Conservation (phyloP, 164 flowering plant genomes). For the Liquidambar formosana region DNA sequence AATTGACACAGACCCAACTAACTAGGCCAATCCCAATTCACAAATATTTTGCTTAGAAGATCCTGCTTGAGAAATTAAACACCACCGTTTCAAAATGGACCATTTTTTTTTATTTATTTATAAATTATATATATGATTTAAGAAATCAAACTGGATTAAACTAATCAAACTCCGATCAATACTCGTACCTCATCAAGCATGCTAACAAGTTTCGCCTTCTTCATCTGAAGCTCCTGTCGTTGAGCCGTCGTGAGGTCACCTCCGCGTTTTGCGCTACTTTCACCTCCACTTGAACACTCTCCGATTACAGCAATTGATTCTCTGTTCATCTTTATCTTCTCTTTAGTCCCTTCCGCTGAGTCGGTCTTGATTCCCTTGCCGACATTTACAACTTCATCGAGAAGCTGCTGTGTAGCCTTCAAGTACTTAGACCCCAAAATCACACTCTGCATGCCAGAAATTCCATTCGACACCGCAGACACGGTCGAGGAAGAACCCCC, state of each 20-base stretch:
- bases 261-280: constrained; percentile 25
- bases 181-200: constrained; percentile 84
- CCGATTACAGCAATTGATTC: constrained; percentile 26
- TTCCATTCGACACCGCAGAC: constrained; percentile 47
- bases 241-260: constrained; percentile 66
- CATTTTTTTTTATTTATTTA: too few relatives aligned
- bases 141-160: too few relatives aligned
- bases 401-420: constrained; percentile 74
- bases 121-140: too few relatives aligned
- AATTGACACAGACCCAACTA: too few relatives aligned
- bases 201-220: constrained; percentile 82
- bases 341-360: constrained; percentile 21
- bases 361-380: constrained; percentile 41
- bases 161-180: too few relatives aligned
- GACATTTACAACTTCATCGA: constrained; percentile 85
- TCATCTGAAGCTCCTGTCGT: constrained; percentile 86
- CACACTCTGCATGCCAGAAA: constrained; percentile 49
- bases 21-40: too few relatives aligned
- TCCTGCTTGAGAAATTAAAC: too few relatives aligned
- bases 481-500: too few relatives aligned
- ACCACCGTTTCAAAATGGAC: too few relatives aligned
- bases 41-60: too few relatives aligned
- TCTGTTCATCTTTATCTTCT: constrained; percentile 24
- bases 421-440: constrained; percentile 77
- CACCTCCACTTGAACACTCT: constrained; percentile 35